phyloP scores from a whole-genome alignment of 768 basidiomycete genomes.

The Mycena kentingensis region DNA sequence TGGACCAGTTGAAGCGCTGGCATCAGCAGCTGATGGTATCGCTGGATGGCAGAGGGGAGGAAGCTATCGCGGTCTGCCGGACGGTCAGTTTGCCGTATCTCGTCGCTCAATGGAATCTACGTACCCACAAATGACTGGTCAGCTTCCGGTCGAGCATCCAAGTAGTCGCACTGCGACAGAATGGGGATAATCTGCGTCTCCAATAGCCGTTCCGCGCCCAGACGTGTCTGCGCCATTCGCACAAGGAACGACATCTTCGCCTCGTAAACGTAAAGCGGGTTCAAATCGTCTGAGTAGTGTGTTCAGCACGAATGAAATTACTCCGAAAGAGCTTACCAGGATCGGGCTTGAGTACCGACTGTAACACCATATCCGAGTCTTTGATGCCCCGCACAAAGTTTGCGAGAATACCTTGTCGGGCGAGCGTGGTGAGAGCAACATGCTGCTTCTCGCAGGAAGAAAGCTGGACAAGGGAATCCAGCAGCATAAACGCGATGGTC shows the following conservation, averaged over 20 bases:
- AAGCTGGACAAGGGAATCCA: slow-evolving; percentile 78
- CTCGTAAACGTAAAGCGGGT: slow-evolving; percentile 92
- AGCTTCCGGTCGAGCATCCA: slow-evolving; percentile 82
- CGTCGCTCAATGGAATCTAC: no score
- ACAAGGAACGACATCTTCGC: slow-evolving; percentile 90
- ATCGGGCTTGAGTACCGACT: slow-evolving; percentile 82
- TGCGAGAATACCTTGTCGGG: slow-evolving; percentile 73
- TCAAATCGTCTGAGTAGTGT: slow-evolving; percentile 72
- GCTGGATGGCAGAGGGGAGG: slow-evolving; percentile 81
- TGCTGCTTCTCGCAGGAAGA: slow-evolving; percentile 72
- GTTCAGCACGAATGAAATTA: slow-evolving; percentile 2
- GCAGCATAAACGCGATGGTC: slow-evolving; percentile 88
- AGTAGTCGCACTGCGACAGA: slow-evolving; percentile 82
- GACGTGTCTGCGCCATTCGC: slow-evolving; percentile 77
- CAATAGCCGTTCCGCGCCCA: slow-evolving; percentile 82
- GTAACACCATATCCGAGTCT: slow-evolving; percentile 74
- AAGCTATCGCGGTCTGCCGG: slow-evolving; percentile 88
- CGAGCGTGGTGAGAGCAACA: slow-evolving; percentile 56
- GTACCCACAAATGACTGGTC: slow-evolving; percentile 82
- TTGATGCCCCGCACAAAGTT: slow-evolving; percentile 85
- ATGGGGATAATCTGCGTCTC: slow-evolving; percentile 75
- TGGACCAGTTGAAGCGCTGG: slow-evolving; percentile 83
- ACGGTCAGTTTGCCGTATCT: no score
- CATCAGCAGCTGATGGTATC: slow-evolving; percentile 90
- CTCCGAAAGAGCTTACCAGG: slow-evolving; percentile 56